Conservation (phyloP, 1,284 basidiomycete species). For the Rhizopogon parksii region DNA sequence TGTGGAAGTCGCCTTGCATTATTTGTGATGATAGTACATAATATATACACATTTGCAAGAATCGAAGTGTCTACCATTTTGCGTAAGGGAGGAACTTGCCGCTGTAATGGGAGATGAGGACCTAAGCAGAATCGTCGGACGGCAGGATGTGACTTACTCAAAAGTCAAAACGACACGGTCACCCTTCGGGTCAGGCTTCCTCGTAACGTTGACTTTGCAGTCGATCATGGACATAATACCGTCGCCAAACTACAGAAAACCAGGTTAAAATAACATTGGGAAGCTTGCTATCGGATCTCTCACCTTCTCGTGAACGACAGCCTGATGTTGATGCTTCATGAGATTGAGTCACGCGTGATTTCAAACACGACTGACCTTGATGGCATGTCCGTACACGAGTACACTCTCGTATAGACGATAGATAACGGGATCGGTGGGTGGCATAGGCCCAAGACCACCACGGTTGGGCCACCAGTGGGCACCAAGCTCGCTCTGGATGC, state of each 20-base stretch:
- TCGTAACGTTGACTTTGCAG: slow-evolving; percentile 67
- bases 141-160: slow-evolving; percentile 49
- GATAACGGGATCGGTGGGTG: slow-evolving; percentile 75
- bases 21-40: background rate
- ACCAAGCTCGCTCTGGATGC: slow-evolving; percentile 47
- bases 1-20: background rate
- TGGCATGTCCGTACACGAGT: slow-evolving; percentile 74
- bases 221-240: slow-evolving; percentile 92
- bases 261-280: background rate
- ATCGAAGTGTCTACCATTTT: slow-evolving; percentile 42
- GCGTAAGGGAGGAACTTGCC: slow-evolving; percentile 72
- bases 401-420: slow-evolving; percentile 83
- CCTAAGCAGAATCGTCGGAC: slow-evolving; percentile 2
- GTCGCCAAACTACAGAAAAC: slow-evolving; percentile 64
- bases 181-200: slow-evolving; percentile 75
- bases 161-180: slow-evolving; percentile 79
- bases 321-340: slow-evolving; percentile 32
- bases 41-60: background rate
- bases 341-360: background rate
- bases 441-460: slow-evolving; percentile 52
- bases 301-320: slow-evolving; percentile 84
- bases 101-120: slow-evolving; percentile 29
- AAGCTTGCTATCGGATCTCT: slow-evolving; percentile 4
- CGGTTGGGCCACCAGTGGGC: slow-evolving; percentile 69
- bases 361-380: slow-evolving; percentile 46